Conservation (phyloP, 345 rosid species). For the Bruguiera sexangula region DNA sequence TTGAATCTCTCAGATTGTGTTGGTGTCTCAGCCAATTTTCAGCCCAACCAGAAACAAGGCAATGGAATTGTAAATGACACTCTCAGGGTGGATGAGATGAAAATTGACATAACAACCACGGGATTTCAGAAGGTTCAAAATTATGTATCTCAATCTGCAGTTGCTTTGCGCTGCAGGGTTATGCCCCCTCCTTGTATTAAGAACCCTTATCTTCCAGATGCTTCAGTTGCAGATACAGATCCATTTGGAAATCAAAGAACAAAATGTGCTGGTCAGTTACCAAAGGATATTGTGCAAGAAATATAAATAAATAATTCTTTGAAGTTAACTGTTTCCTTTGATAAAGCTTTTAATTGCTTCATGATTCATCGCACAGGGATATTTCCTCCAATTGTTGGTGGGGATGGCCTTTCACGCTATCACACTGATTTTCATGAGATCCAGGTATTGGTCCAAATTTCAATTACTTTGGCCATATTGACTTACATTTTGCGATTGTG, state of each 20-base stretch:
- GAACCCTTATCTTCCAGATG: conserved; percentile 71
- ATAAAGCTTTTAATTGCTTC: conserved; percentile 6
- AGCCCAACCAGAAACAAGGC: conserved; percentile 43
- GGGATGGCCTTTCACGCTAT: conserved; percentile 93
- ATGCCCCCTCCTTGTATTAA: conserved; percentile 94
- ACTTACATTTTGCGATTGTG: not conserved
- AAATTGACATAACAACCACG: conserved; percentile 30
- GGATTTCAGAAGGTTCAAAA: conserved; percentile 40
- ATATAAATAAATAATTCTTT: too few species aligned
- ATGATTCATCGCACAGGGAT: conserved; percentile 48
- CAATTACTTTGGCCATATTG: not conserved
- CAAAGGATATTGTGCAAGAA: not conserved
- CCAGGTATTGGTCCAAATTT: conserved; percentile 44
- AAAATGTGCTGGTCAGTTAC: conserved; percentile 64
- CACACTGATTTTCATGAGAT: conserved; percentile 91
- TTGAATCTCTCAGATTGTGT: conserved; percentile 27
- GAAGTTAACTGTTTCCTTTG: too few species aligned
- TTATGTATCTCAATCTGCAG: conserved; percentile 80
- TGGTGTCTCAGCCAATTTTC: conserved; percentile 33
- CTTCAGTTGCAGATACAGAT: conserved; percentile 51
- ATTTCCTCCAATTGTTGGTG: conserved; percentile 51
- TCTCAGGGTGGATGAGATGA: conserved; percentile 39
- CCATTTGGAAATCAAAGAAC: conserved; percentile 78
- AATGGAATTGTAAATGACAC: conserved; percentile 46
- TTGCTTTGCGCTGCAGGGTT: conserved; percentile 78